Percentiles rank a stretch among this genome's conserved stretches.
phyloP scores from a whole-genome alignment of 768 basidiomycete species.

The Podaxis rugospora region DNA sequence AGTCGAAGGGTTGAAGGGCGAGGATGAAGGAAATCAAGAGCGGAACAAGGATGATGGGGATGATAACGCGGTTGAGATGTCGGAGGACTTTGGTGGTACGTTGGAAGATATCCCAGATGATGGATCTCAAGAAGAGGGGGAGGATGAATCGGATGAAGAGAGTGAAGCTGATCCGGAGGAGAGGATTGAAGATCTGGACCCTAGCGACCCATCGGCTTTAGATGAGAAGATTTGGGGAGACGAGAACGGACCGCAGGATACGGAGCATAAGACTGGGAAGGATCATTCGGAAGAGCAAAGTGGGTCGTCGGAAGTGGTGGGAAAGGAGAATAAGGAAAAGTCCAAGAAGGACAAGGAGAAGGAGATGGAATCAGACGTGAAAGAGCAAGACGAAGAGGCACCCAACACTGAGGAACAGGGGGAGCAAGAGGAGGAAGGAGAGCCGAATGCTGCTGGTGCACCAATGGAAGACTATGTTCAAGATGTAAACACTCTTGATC shows the following conservation, averaged over 20 bases:
- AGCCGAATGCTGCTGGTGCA: constrained; percentile 51
- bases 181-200: constrained; percentile 76
- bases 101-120: constrained; percentile 80
- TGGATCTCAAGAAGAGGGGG: constrained; percentile 40
- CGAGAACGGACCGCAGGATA: constrained; percentile 54
- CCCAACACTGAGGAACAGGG: constrained; percentile 21
- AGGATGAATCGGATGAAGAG: constrained; percentile 46
- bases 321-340: constrained; percentile 61
- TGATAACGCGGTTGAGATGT: constrained; percentile 86
- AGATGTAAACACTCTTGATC: constrained; percentile 79
- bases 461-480: constrained; percentile 74
- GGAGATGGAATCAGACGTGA: constrained; percentile 14
- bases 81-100: constrained; percentile 81
- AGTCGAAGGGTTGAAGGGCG: constrained; percentile 85
- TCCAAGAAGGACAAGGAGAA: constrained; percentile 22
- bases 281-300: constrained; percentile 52
- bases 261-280: constrained; percentile 53
- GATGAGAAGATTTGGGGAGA: constrained; percentile 99
- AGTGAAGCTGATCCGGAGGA: constrained; percentile 75
- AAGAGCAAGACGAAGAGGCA: constrained; percentile 8
- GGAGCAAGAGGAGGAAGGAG: constrained; percentile 32
- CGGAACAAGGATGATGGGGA: constrained; percentile 47
- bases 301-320: constrained; percentile 63
- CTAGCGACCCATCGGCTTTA: constrained; percentile 74
- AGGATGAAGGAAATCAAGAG: constrained; percentile 45